These are phyloP conservation scores for Aspergillus eucalypticola DNA, from an alignment of 2,329 filamentous ascomycete species.

Conservation along the genomic window DNA sequence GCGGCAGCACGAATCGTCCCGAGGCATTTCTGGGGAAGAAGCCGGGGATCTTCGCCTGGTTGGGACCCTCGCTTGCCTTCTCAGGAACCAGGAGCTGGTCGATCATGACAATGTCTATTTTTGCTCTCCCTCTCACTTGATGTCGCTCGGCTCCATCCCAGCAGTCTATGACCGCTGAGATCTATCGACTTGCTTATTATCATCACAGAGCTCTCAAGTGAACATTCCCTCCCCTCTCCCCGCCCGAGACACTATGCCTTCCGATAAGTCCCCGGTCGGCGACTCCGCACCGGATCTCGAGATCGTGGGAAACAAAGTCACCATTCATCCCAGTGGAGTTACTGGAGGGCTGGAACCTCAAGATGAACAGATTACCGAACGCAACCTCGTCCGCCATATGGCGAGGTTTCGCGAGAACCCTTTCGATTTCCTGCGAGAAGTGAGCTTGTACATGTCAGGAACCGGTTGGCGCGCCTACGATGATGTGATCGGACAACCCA, in stretches of 20 bases:
- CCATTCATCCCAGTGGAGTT: constrained; percentile 70
- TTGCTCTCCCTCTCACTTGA: background rate
- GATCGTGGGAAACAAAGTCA: constrained; percentile 72
- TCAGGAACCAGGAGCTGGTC: background rate
- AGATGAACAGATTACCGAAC: constrained; percentile 51
- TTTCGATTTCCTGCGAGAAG: constrained; percentile 83
- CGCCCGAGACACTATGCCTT: constrained; percentile 27
- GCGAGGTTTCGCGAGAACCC: constrained; percentile 77
- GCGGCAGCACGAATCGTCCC: constrained; percentile 16
- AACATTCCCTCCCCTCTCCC: constrained; percentile 1
- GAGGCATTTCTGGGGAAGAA: constrained; percentile 31
- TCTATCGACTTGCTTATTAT: background rate
- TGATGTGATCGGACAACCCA: constrained; percentile 81
- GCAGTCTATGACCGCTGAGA: constrained; percentile 5
- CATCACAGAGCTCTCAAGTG: background rate
- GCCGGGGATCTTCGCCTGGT: constrained; percentile 16
- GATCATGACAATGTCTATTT: background rate
- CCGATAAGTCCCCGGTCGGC: constrained; percentile 32
- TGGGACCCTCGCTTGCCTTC: background rate
- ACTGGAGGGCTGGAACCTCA: constrained; percentile 39
- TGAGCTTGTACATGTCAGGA: constrained; percentile 88
- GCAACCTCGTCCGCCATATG: constrained; percentile 67
- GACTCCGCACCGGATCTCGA: constrained; percentile 71
- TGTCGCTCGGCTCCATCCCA: background rate
- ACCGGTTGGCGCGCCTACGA: constrained; percentile 96